Base-by-base conservation (phyloP, 1,284 basidiomycete species). In the Papiliotrema fonsecae region DNA sequence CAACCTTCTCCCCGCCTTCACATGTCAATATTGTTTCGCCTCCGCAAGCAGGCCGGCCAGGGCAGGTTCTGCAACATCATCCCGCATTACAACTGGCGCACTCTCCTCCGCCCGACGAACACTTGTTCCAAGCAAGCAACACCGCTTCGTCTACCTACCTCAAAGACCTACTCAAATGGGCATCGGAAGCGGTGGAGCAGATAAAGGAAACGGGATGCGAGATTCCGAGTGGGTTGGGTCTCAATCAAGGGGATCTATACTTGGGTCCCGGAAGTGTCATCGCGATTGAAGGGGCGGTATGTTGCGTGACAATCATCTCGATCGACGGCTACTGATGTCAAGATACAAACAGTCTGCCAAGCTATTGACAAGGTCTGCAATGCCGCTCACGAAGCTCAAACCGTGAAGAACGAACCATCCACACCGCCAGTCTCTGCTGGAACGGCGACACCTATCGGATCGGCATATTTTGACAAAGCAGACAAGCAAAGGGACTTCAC, bases 181-280 rank as follows among this genome's bases (percentile, higher is more conserved):
- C 79, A 0, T 76, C 74, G 34, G 80, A 84, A 28, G 87, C 86
- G 53, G 69, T 76, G 30, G 81, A 82, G 31, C 85, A 82, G 56
- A 82, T 92, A 35, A 72, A 72, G 9, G 73, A 77, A 30, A 84
- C 81, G 2, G 81, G 79, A 32, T 85, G 82, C 19, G 91, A 94
- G 70, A 90, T 96, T 34, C 90, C 91, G 0, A 72, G 77, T 22
- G 81, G 78, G 3, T 69, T 85, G 14, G 77, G 84, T 1, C 84
- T 90, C 61, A 86, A 87, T 30, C 60, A 64, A 14, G 71, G 69
- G 7, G 91, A 94, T 72, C 67, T 94, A 14, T 96, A 94, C 65
- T 75, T 77, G 16, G 70, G 68, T 13, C 71, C 71, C 6, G 87
- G 90, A 64, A 66, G 82, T 77, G 56, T 61, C 30, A 37, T 57